These are phyloP conservation scores for Claviceps humidiphila DNA, from an alignment of 2,329 filamentous ascomycete species.

Conservation along the genomic window DNA sequence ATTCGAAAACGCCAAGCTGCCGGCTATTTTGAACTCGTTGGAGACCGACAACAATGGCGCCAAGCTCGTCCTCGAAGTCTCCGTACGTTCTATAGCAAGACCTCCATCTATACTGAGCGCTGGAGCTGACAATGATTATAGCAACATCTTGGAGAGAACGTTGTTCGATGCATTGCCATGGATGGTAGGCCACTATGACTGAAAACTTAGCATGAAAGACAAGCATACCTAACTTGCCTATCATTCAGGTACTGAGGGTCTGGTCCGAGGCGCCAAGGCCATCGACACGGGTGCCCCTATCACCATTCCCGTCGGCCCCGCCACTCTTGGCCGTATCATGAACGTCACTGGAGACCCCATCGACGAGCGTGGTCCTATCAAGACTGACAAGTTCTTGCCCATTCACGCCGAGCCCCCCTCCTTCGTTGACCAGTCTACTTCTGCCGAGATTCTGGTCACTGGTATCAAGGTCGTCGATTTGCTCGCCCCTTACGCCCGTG, in stretches of 20 bases:
- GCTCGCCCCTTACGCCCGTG: constrained; percentile 97
- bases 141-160: constrained; percentile 99
- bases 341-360: constrained; percentile 99
- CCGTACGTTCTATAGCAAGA: constrained; percentile 45
- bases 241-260: constrained; percentile 88
- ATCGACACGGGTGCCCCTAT: constrained; percentile 88
- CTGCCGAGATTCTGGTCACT: constrained; percentile 91
- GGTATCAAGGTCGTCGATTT: constrained; percentile 99
- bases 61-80: constrained; percentile 92
- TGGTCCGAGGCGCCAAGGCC: constrained; percentile 79
- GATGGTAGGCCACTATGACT: constrained; percentile 56
- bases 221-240: constrained; percentile 4
- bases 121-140: constrained; percentile 32
- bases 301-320: constrained; percentile 86
- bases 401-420: constrained; percentile 90
- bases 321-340: constrained; percentile 96
- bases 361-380: constrained; percentile 97
- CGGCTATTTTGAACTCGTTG: constrained; percentile 94
- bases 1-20: constrained; percentile 88
- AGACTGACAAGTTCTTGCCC: constrained; percentile 71
- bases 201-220: not conserved
- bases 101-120: not conserved
- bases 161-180: constrained; percentile 99
- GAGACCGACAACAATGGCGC: constrained; percentile 82
- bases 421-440: constrained; percentile 93